Evolutionary conservation across 192 early-diverging fungal species (phyloP).

Genomic region (Backusella morwellensis): DNA sequence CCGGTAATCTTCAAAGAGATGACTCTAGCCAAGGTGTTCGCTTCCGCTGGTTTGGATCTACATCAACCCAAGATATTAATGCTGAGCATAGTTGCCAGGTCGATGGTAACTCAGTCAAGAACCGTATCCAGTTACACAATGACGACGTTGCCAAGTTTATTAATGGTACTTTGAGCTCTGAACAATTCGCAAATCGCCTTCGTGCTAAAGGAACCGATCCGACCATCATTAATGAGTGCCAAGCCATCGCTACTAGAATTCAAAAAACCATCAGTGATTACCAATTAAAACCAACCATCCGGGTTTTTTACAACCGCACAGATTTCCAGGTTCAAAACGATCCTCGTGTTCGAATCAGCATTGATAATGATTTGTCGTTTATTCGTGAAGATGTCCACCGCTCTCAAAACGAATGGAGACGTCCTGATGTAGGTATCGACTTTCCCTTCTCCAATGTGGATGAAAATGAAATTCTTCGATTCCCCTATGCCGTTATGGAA

Average conservation of each 20-base stretch:
- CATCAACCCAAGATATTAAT: conserved; percentile 20
- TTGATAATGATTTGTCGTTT: conserved; percentile 93
- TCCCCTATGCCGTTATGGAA: conserved; percentile 39
- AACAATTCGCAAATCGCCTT: conserved; percentile 66
- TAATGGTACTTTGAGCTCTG: conserved; percentile 13
- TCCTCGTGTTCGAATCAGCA: conserved; percentile 55
- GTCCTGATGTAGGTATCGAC: conserved; percentile 37
- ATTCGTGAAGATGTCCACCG: conserved; percentile 88
- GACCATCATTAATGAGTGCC: conserved; percentile 57
- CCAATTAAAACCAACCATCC: conserved; percentile 19
- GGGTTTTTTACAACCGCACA: conserved; percentile 36
- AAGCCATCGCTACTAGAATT: conserved; percentile 18
- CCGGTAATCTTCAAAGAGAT: conserved; percentile 30
- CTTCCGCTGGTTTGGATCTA: conserved; percentile 34
- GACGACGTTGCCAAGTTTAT: conserved; percentile 21
- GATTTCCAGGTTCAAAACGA: conserved; percentile 48
- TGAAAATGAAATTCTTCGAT: conserved; percentile 29
- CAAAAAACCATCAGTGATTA: conserved; percentile 31
- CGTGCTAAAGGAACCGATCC: conserved; percentile 61
- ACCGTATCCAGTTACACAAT: conserved; percentile 23
- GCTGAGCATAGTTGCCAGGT: conserved; percentile 30
- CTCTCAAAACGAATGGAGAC: conserved; percentile 50
- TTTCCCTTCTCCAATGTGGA: conserved; percentile 38
- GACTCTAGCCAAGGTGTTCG: conserved; percentile 34
- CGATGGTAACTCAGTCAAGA: conserved; percentile 32